Base-by-base conservation (phyloP, 1,139 yeast genomes). In the Pichia sp. region DNA sequence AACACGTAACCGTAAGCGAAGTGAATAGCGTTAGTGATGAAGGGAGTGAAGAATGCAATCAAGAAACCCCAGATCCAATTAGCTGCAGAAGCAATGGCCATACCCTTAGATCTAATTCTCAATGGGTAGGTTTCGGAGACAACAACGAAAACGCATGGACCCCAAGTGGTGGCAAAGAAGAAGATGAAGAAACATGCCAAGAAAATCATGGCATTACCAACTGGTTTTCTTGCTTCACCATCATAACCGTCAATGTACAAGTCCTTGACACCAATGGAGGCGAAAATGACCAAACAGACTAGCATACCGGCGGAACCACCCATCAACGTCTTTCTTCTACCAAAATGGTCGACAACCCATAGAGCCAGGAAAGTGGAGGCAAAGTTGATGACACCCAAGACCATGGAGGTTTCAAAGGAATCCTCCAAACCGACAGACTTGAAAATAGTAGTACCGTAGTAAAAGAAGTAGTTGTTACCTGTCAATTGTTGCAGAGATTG, bases 151-250 rank as follows among this genome's bases (percentile, higher is more conserved):
- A 85, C 85, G 67, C 85, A 81, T 65, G 95, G 93, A 59, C 92
- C 96, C 95, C 96, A 88, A 7, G 95, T 84, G 43, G 87, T 79
- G 41, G 96, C 93, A 68, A 88, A 89, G 75, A 81, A 84, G 79
- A 86, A 85, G 60, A 90, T 87, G 74, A 82, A 90, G 58, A 87
- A 69, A 70, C 93, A 86, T 34, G 92, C 82, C 63, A 89, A 80
- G 64, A 87, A 84, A 69, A 89, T 85, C 89, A 82, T 79, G 58
- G 85, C 88, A 70, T 83, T 75, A 70, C 93, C 93, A 53, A 86
- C 82, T 58, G 85, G 74, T 60, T 72, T 73, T 48, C 67, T 61
- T 36, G 75, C 65, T 47, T 60, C 61, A 57, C 63, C 58, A 58
- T 65, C 71, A 47, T 63, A 64, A 55, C 79, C 85, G 61, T 81